Evolutionary conservation across 2,329 filamentous ascomycete species (phyloP), one percentile per base, ranked within the genome.

Genomic region (Botryotinia calthae): DNA sequence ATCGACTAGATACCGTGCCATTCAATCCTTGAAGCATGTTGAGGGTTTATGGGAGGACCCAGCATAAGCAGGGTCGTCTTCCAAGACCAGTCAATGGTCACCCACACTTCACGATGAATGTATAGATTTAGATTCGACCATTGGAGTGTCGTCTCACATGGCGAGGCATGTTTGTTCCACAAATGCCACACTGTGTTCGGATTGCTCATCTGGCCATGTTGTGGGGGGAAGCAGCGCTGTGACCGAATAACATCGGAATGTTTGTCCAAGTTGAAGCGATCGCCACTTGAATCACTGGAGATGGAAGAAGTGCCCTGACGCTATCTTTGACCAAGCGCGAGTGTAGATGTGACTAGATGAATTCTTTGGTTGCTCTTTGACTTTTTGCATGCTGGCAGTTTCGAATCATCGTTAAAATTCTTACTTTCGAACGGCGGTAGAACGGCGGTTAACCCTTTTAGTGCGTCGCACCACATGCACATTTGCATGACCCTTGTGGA

Each of bases 121-220:
- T 61, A 22, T 59, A 34, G 37, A 46, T 31, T n/a, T 58, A 44
- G 20, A 69, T 44, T 61, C 54, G 22, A 44, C 37, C 40, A 69
- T 69, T 69, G 66, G 66, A 44, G 10, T n/a, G 25, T 7, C n/a
- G 37, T 58, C 66, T 69, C 66, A 69, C 37, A 59, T 69, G 51
- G 66, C 66, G 28, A 61, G 59, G 66, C 51, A 61, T 28, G 22
- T 22, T 8, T 69, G 66, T 69, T 46, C 51, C 66, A 69, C 51
- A 61, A 44, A 69, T 34, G 28, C 51, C 28, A 44, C 59, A 22
- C 25, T 28, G 14, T 46, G 20, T 46, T 61, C 40, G 18, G 34
- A 28, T 67, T 56, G 34, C 34, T 56, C 48, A 37, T 67, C 48
- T 56, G 34, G 16, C 48, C 48, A 42, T 67, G 64, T 14, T 56